Evolutionary conservation across 2,329 filamentous ascomycete species (phyloP).

Genomic region (Fonsecaea nubica): DNA sequence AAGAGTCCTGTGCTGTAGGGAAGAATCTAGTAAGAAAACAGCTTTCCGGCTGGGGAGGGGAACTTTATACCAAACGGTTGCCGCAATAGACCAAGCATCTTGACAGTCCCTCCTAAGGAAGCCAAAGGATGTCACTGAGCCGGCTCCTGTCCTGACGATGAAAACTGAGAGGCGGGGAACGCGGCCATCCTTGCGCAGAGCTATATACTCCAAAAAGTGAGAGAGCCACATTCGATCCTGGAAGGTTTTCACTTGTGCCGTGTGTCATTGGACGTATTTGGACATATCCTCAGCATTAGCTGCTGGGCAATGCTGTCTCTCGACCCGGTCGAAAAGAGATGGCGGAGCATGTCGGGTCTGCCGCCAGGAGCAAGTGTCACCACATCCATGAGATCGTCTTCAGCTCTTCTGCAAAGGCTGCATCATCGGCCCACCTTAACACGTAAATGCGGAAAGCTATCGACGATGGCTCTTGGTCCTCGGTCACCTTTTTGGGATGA

Average conservation of each 20-base stretch:
- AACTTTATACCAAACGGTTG: slow-evolving; percentile 20
- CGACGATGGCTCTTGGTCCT: neutral
- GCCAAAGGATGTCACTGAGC: slow-evolving; percentile 5
- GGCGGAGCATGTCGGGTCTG: neutral
- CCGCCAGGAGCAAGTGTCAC: neutral
- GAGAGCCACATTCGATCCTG: neutral
- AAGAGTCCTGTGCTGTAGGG: slow-evolving; percentile 15
- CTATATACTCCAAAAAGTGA: slow-evolving; percentile 14
- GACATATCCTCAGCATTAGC: neutral
- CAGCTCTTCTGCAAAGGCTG: neutral
- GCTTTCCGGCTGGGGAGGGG: neutral
- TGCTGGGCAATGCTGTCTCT: neutral
- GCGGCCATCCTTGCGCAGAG: slow-evolving; percentile 5
- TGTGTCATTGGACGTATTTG: neutral
- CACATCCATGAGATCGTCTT: slow-evolving; percentile 6
- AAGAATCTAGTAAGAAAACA: neutral
- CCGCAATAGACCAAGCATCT: slow-evolving; percentile 18
- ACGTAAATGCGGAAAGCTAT: neutral
- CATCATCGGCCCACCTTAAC: neutral
- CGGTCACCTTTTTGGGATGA: neutral
- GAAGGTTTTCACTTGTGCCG: neutral
- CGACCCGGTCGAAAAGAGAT: neutral
- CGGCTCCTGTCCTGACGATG: slow-evolving; percentile 2
- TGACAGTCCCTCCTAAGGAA: slow-evolving; percentile 8
- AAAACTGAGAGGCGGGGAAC: slow-evolving; percentile 10